Evolutionary conservation across 2,329 filamentous ascomycete genomes (phyloP), one percentile per base, ranked within the genome.

Genomic region (Raffaelea albimanens): DNA sequence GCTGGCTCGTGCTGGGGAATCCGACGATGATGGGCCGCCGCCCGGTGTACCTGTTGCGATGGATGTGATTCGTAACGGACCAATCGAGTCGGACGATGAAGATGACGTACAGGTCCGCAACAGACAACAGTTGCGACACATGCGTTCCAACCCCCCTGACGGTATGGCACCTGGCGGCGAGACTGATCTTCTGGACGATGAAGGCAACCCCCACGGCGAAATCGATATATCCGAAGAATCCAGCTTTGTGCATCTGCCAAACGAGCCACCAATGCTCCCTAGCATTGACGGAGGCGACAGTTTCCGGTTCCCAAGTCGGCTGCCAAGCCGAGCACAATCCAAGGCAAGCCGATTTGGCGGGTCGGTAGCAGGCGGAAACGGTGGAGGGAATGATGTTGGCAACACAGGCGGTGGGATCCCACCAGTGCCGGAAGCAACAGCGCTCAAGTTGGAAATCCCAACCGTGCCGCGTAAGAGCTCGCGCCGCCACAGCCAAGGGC

Each of bases 401-500:
- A 52, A 57, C 46, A 49, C 58, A 19, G 53, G 57, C 43, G 46
- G 58, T 40, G 54, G 58, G 18, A 48, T 58, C 52, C 58, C 49
- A 56, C 62, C 44, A n/a, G 56, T 72, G 4, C 80, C 80, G 0
- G 69, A 38, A 74, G 14, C 16, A 20, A 9, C 22, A 13, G 20
- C 39, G 13, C n/a, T 22, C 19, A 20, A 5, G 23, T 11, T 39
- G 16, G 44, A 50, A 5, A 34, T 50, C 4, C 50, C 50, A 2
- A 43, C 33, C 8, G 75, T 89, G 29, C 85, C 86, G 2, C 74
- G 85, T 25, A 87, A 83, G 64, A 88, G 83, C 59, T 89, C 85
- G 0, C 81, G 80, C 59, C 74, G 83, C 50, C 38, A 45, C 4
- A 22, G 23, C 40, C 40, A 34, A 13, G 18, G 21, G 2, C 29